These are phyloP conservation scores for Colletotrichum sp. DNA, from an alignment of 2,329 filamentous ascomycete species.

Conservation along the genomic window DNA sequence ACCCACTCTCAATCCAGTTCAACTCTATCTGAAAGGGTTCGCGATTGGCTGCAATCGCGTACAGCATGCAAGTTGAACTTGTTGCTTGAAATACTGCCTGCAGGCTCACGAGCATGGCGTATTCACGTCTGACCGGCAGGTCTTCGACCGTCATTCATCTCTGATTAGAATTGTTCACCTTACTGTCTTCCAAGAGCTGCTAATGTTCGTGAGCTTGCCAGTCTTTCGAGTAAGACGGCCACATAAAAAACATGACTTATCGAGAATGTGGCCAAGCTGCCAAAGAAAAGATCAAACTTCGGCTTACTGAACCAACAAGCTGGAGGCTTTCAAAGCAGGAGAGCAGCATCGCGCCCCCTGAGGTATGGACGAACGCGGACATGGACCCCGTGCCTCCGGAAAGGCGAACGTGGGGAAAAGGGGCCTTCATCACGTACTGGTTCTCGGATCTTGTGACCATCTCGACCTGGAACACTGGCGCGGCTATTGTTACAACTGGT, in stretches of 20 bases:
- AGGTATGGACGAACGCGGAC: conserved; percentile 40
- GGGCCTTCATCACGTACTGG: conserved; percentile 42
- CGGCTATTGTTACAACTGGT: conserved; percentile 32
- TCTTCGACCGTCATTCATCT: background rate
- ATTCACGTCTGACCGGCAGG: background rate
- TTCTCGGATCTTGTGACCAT: conserved; percentile 46
- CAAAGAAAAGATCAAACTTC: background rate
- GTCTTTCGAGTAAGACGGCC: background rate
- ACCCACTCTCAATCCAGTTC: background rate
- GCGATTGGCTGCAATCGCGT: background rate
- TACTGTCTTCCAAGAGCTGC: background rate
- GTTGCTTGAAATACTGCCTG: background rate
- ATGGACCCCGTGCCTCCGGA: conserved; percentile 38
- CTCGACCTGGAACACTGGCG: conserved; percentile 31
- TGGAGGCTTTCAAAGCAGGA: conserved; percentile 20
- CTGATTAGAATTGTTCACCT: background rate
- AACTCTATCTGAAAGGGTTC: background rate
- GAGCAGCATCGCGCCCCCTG: conserved; percentile 18
- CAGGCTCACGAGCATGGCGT: background rate
- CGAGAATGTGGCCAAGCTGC: background rate
- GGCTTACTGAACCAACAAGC: background rate
- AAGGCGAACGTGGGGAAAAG: conserved; percentile 46
- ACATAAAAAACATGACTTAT: background rate
- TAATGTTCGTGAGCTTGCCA: background rate
- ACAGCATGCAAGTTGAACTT: background rate